phyloP scores from a whole-genome alignment of 441 rosid genomes.

The Gossypium schwendimanii region DNA sequence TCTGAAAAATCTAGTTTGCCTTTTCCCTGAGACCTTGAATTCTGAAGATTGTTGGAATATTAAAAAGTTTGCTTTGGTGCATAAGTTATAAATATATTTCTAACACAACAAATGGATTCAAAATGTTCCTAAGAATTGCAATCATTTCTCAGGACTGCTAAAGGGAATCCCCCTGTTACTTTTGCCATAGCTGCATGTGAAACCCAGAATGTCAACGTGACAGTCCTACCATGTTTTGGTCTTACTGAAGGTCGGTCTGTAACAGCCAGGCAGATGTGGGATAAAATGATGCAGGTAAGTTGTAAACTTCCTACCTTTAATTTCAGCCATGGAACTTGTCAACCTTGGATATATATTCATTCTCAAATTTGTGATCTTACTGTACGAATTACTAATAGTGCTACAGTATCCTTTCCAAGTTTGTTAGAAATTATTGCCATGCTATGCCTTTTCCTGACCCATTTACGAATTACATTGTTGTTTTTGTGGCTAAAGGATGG shows the following conservation, averaged over 20 bases:
- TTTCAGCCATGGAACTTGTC: neutral
- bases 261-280: conserved; percentile 88
- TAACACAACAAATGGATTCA: conserved; percentile 3
- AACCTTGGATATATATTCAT: neutral
- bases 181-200: conserved; percentile 93
- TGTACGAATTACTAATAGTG: neutral
- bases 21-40: neutral
- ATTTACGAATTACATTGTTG: neutral
- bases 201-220: conserved; percentile 91
- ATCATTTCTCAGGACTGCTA: conserved; percentile 64
- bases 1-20: neutral
- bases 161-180: conserved; percentile 85
- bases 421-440: conserved; percentile 9
- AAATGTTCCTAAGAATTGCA: conserved; percentile 19
- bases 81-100: neutral
- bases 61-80: neutral
- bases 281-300: conserved; percentile 62
- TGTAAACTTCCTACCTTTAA: neutral
- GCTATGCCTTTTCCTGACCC: neutral
- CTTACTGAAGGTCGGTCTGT: conserved; percentile 61
- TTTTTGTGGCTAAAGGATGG: conserved; percentile 56
- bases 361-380: neutral
- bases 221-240: conserved; percentile 88
- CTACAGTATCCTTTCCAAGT: neutral
- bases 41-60: neutral